Evolutionary conservation across 768 basidiomycete genomes (phyloP).

Genomic region (Suillus lakei): DNA sequence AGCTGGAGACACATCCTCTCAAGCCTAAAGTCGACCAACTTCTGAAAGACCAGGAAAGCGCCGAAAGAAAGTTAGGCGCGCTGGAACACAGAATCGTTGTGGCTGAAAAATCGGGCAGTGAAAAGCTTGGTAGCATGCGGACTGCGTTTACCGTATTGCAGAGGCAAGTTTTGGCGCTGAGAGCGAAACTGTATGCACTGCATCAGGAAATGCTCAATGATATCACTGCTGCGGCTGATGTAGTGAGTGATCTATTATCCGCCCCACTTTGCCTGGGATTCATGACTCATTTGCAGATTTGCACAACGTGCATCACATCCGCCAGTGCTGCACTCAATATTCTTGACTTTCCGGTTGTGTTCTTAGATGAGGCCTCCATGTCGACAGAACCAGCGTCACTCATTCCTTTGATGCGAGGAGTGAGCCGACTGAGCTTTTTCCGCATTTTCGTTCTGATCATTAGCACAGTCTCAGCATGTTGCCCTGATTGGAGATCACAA

Average conservation of each 20-base stretch:
- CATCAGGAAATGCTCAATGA: constrained; percentile 69
- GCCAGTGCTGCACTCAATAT: constrained; percentile 67
- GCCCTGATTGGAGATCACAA: constrained; percentile 97
- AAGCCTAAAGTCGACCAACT: constrained; percentile 48
- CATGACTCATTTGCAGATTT: constrained; percentile 55
- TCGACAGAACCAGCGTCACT: constrained; percentile 92
- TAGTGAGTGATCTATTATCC: constrained; percentile 53
- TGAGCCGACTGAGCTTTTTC: constrained; percentile 46
- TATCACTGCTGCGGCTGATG: constrained; percentile 68
- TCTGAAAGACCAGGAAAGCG: constrained; percentile 41
- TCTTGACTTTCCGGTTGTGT: constrained; percentile 90
- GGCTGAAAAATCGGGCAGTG: constrained; percentile 22
- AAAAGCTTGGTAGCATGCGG: constrained; percentile 36
- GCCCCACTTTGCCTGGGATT: constrained; percentile 9
- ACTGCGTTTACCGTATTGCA: constrained; percentile 28
- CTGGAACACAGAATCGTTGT: constrained; percentile 31
- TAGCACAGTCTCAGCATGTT: constrained; percentile 71
- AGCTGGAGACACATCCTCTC: constrained; percentile 65
- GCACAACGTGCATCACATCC: constrained; percentile 86
- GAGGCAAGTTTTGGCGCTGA: constrained; percentile 37
- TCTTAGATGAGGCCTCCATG: constrained; percentile 96
- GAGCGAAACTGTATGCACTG: constrained; percentile 54
- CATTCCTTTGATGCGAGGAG: constrained; percentile 93
- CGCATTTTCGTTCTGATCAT: constrained; percentile 15
- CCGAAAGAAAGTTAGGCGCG: constrained; percentile 28